Conservation (phyloP, 352 stramenopile species). For the Globisporangium abappressorium region DNA sequence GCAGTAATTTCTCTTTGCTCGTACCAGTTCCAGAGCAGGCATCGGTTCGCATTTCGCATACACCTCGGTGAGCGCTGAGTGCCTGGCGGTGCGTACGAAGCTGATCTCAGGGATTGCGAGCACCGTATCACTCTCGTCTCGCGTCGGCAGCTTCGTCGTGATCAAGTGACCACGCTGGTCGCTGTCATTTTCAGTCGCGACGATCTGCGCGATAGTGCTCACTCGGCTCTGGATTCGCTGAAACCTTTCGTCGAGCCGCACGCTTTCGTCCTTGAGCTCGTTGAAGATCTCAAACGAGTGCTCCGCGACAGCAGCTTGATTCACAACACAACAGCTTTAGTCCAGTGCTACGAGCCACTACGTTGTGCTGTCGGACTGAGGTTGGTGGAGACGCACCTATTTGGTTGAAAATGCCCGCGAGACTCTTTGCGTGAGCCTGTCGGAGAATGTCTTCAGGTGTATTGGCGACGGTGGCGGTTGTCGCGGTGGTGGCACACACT, state of each 20-base stretch:
- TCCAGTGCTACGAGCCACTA: neutral
- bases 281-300: constrained; percentile 51
- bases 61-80: constrained; percentile 20
- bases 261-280: constrained; percentile 42
- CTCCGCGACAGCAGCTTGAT: constrained; percentile 39
- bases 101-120: constrained; percentile 19
- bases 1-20: neutral
- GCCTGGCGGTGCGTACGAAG: constrained; percentile 9
- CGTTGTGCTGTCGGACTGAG: neutral
- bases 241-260: constrained; percentile 28
- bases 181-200: constrained; percentile 9
- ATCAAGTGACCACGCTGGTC: constrained; percentile 9
- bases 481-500: neutral
- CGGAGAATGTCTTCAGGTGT: constrained; percentile 43
- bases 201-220: constrained; percentile 27
- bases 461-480: neutral
- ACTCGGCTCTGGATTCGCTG: constrained; percentile 30
- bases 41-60: constrained; percentile 40
- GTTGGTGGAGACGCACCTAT: constrained; percentile 31
- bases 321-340: neutral
- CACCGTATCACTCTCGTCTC: constrained; percentile 25
- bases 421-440: constrained; percentile 38
- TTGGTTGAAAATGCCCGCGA: constrained; percentile 46
- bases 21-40: constrained; percentile 41
- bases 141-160: constrained; percentile 19